Base-by-base conservation (phyloP, 208 protist species). In the Porcisia deanei region DNA sequence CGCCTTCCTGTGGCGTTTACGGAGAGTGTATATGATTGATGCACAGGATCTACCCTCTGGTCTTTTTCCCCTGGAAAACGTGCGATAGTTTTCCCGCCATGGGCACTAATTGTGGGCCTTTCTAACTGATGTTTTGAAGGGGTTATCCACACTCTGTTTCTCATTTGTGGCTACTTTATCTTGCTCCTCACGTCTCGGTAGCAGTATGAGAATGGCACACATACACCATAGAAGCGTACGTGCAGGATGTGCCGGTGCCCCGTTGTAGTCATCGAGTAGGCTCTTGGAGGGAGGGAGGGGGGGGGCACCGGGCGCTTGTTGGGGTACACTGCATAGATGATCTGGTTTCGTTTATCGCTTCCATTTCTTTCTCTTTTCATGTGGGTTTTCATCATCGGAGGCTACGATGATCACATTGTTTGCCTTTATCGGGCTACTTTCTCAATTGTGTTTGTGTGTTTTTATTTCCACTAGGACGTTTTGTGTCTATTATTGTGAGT, bases 191-290 rank as follows among this genome's bases (percentile, higher is more conserved):
- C 41, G 41, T 67, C 41, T 67, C 63, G 20, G 20, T 49, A n/a
- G 63, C 7, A 52, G 63, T 1, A 43, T 67, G 63, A 49, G 22
- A 22, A 49, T 5, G 41, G 22, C 41, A 67, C 63, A 67, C 37
- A 49, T 22, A 67, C 39, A 67, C 39, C 63, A 67, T 78, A 71
- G 74, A 78, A 72, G 74, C 39, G 39, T 43, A 66, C 20, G 55
- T 60, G 47, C 34, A 12, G 37, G 45, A 43, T 3, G 66, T 30
- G 47, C 30, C 25, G 16, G 14, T 55, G 47, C 66, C 63, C 47
- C 10, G 8, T 34, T 67, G 41, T 25, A 67, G 63, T 67, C 22
- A n/a, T 16, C 25, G 41, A 20, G 22, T 52, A 45, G 16, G 20
- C 8, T 34, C 34, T 18, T 30, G 30, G 30, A 30, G 30, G 30